A percentile compares a stretch with the other conserved stretches of the same genome.
These are phyloP conservation scores for Kalmusia sp. DNA, from an alignment of 2,329 filamentous ascomycete genomes.

Conservation along the genomic window DNA sequence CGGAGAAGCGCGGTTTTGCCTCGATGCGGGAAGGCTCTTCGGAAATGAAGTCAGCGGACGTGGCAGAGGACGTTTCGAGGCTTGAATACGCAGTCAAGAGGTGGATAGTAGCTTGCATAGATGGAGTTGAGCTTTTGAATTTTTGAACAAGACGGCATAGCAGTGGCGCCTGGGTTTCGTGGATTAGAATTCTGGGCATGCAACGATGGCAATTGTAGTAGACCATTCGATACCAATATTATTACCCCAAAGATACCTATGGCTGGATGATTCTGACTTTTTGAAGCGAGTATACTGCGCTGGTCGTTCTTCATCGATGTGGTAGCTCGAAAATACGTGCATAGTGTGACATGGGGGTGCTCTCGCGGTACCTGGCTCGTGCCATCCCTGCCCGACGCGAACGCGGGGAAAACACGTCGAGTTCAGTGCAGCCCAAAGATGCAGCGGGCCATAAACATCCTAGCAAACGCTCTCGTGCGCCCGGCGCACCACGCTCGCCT, in stretches of 20 bases:
- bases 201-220: neutral
- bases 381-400: slow-evolving; percentile 3
- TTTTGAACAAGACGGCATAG: slow-evolving; percentile 9
- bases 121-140: slow-evolving; percentile 10
- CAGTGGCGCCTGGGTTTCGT: slow-evolving; percentile 2
- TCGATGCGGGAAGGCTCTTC: slow-evolving; percentile 89
- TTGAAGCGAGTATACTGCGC: no score
- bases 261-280: no score
- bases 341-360: no score
- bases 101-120: slow-evolving; percentile 8
- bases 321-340: no score
- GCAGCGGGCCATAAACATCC: neutral
- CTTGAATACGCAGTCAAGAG: slow-evolving; percentile 16
- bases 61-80: slow-evolving; percentile 35
- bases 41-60: slow-evolving; percentile 57
- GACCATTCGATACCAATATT: neutral
- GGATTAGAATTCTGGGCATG: neutral
- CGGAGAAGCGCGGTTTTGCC: slow-evolving; percentile 80
- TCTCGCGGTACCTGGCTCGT: neutral
- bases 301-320: no score
- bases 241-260: no score
- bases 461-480: neutral
- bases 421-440: neutral
- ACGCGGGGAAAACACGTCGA: slow-evolving; percentile 10
- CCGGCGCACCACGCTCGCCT: slow-evolving; percentile 28